Evolutionary conservation across 169 alveolate genomes (phyloP).

Genomic region (Plasmodium reichenowi): DNA sequence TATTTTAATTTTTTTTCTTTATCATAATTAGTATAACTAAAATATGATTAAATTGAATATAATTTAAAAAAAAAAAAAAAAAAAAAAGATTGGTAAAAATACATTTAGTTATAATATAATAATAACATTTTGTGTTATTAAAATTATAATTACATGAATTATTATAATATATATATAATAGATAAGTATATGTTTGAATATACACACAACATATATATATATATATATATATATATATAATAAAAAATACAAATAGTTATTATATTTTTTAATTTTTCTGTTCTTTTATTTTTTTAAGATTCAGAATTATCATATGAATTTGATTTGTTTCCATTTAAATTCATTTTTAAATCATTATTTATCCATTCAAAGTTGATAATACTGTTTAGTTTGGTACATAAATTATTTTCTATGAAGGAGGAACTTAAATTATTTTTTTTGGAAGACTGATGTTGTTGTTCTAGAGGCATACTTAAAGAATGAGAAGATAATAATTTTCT

Average conservation of each 20-base stretch:
- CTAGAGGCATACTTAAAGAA: background rate
- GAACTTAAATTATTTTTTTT: constrained; percentile 17
- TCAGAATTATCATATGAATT: constrained; percentile 12
- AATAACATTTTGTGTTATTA: too few relatives aligned
- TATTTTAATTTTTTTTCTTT: too few relatives aligned
- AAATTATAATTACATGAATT: too few relatives aligned
- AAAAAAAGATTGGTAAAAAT: too few relatives aligned
- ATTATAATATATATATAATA: too few relatives aligned
- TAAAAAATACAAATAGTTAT: background rate
- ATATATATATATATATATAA: background rate
- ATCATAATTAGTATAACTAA: too few relatives aligned
- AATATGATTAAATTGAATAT: too few relatives aligned
- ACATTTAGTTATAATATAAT: too few relatives aligned
- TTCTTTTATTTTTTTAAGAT: background rate
- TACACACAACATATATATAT: background rate
- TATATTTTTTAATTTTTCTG: too few relatives aligned
- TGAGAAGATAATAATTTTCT: constrained; percentile 5
- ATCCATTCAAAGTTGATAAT: constrained; percentile 56
- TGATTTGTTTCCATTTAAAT: constrained; percentile 20
- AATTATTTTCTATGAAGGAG: constrained; percentile 37
- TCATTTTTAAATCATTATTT: constrained; percentile 11
- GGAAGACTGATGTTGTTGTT: constrained; percentile 2
- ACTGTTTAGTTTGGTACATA: constrained; percentile 49
- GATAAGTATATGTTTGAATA: background rate
- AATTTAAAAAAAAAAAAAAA: too few relatives aligned